A percentile compares a stretch with the other conserved stretches of the same genome.
phyloP scores from a whole-genome alignment of 1,284 basidiomycete species.

The Leccinum griseonigrum region DNA sequence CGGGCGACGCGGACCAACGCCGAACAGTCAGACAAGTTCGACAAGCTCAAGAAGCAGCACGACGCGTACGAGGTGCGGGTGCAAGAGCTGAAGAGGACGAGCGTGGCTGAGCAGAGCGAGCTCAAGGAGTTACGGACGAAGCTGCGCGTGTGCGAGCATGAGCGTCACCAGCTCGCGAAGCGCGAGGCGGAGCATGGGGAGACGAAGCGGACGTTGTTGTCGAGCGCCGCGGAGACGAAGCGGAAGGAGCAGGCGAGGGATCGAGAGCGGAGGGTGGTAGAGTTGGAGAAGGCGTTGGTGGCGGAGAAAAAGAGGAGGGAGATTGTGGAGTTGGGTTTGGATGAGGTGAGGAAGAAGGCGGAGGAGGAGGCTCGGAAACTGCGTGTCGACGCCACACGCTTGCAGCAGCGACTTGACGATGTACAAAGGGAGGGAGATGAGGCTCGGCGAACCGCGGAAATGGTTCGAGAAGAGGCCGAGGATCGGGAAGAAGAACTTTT shows the following conservation, averaged over 20 bases:
- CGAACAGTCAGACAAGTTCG: slow-evolving; percentile 55
- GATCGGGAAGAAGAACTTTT: slow-evolving; percentile 43
- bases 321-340: slow-evolving; percentile 41
- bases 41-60: slow-evolving; percentile 63
- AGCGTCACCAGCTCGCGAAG: slow-evolving; percentile 47
- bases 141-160: slow-evolving; percentile 59
- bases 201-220: slow-evolving; percentile 50
- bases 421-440: slow-evolving; percentile 28
- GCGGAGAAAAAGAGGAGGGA: slow-evolving; percentile 53
- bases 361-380: slow-evolving; percentile 42
- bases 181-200: slow-evolving; percentile 54
- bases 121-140: slow-evolving; percentile 60
- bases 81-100: slow-evolving; percentile 56
- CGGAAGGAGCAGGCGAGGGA: slow-evolving; percentile 53
- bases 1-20: slow-evolving; percentile 44
- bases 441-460: slow-evolving; percentile 31
- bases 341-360: slow-evolving; percentile 42
- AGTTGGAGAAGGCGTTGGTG: slow-evolving; percentile 52
- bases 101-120: slow-evolving; percentile 53
- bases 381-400: slow-evolving; percentile 33
- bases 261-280: slow-evolving; percentile 51
- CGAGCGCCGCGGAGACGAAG: slow-evolving; percentile 45
- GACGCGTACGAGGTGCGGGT: slow-evolving; percentile 51
- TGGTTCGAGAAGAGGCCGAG: slow-evolving; percentile 20
- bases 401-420: slow-evolving; percentile 37